Percentiles rank a stretch among this genome's conserved stretches.
These are phyloP conservation scores for Clonostachys byssicola DNA, from an alignment of 2,329 filamentous ascomycete species.

Conservation along the genomic window DNA sequence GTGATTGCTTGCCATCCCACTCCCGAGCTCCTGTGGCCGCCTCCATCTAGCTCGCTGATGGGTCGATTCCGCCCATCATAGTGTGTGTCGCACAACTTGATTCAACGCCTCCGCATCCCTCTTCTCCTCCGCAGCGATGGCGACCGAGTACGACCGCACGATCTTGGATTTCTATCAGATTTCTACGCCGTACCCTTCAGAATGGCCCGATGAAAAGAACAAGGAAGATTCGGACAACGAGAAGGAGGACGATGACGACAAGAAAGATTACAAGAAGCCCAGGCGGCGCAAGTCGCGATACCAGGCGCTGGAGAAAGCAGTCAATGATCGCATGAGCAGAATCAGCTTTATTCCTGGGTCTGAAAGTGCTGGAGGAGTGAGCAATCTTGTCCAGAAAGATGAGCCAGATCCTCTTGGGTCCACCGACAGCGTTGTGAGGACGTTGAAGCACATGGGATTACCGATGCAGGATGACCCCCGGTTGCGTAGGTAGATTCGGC, in stretches of 20 bases:
- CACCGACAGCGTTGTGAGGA: slow-evolving; percentile 78
- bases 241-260: slow-evolving; percentile 29
- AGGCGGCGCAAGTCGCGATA: slow-evolving; percentile 72
- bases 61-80: no score
- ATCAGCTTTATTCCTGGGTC: slow-evolving; percentile 58
- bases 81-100: no score
- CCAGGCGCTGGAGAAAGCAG: slow-evolving; percentile 74
- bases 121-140: slow-evolving; percentile 16
- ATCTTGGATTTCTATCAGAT: slow-evolving; percentile 91
- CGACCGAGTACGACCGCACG: slow-evolving; percentile 70
- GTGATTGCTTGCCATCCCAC: no score
- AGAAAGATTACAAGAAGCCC: slow-evolving; percentile 32
- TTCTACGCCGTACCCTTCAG: slow-evolving; percentile 68
- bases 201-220: slow-evolving; percentile 82
- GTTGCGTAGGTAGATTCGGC: slow-evolving; percentile 53
- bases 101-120: no score
- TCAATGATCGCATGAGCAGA: slow-evolving; percentile 61
- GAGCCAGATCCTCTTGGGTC: slow-evolving; percentile 90
- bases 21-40: no score
- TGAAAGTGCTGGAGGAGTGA: slow-evolving; percentile 63
- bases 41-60: no score
- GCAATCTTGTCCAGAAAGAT: slow-evolving; percentile 81
- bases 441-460: slow-evolving; percentile 71
- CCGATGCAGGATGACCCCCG: slow-evolving; percentile 80
- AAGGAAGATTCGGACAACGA: slow-evolving; percentile 61